Evolutionary conservation across 2,329 filamentous ascomycete genomes (phyloP).

Genomic region (Neofusicoccum umdonicola): DNA sequence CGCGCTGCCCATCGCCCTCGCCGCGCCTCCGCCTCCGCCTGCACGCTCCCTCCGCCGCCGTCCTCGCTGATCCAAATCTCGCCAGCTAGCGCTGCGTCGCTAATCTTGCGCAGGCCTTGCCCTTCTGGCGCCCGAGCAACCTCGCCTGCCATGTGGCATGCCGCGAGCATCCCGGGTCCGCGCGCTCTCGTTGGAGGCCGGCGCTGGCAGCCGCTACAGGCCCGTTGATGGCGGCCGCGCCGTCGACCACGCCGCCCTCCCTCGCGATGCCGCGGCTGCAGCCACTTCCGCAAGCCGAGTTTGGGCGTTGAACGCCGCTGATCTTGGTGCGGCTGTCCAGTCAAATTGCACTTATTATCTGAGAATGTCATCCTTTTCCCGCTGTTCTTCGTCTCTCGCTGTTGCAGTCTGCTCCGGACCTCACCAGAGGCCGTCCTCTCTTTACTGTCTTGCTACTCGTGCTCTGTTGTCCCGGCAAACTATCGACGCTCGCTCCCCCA

Average conservation of each 20-base stretch:
- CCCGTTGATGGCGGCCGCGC: not conserved
- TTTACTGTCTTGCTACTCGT: not conserved
- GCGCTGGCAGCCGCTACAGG: no score
- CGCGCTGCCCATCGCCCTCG: not conserved
- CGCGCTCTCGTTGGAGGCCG: not conserved
- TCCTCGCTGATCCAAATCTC: constrained; percentile 3
- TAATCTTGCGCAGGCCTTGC: not conserved
- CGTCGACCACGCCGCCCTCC: not conserved
- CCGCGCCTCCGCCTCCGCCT: not conserved
- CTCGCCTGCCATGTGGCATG: constrained; percentile 1
- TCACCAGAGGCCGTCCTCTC: not conserved
- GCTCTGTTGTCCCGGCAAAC: not conserved
- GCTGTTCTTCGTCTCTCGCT: not conserved
- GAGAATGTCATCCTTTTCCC: not conserved
- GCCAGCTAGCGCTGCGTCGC: not conserved
- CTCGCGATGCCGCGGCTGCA: not conserved
- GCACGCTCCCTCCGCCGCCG: not conserved
- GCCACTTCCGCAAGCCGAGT: not conserved
- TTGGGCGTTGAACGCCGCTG: not conserved
- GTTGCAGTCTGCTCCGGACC: not conserved
- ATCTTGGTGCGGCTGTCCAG: not conserved
- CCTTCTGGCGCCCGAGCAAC: not conserved
- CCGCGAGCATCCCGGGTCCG: not conserved
- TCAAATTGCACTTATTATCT: not conserved
- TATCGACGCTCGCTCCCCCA: not conserved